phyloP scores from a whole-genome alignment of 2,329 filamentous ascomycete genomes.

The Ceratocystis ficicola region DNA sequence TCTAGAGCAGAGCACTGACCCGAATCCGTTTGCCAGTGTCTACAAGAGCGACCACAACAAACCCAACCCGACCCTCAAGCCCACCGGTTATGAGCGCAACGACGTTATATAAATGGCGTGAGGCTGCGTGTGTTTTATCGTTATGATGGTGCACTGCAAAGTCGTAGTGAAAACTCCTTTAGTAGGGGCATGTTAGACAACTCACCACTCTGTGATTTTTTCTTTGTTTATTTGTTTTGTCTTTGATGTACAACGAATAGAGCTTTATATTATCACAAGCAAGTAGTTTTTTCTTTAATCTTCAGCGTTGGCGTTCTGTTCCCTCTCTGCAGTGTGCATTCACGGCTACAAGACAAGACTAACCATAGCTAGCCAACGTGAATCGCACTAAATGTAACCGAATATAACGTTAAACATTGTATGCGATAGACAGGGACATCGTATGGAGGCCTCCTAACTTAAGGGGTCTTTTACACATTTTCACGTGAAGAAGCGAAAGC shows the following conservation, averaged over 20 bases:
- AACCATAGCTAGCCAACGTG: no score
- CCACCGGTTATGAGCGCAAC: slow-evolving; percentile 67
- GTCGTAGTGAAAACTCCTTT: neutral
- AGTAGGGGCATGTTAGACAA: neutral
- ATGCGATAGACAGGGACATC: neutral
- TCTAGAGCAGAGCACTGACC: slow-evolving; percentile 70
- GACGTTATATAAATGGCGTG: slow-evolving; percentile 52
- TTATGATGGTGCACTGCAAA: neutral
- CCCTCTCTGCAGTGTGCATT: no score
- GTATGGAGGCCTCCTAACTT: neutral
- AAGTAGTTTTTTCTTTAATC: no score
- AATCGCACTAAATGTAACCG: no score
- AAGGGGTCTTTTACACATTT: neutral
- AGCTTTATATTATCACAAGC: neutral
- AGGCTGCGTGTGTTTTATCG: neutral
- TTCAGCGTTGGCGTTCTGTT: no score
- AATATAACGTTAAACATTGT: no score
- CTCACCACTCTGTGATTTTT: slow-evolving; percentile 4
- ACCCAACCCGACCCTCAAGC: slow-evolving; percentile 54
- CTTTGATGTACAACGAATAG: neutral
- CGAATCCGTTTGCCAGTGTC: slow-evolving; percentile 79
- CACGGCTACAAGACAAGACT: no score
- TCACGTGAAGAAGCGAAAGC: neutral
- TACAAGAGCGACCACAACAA: slow-evolving; percentile 58
- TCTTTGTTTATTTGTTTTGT: neutral